A percentile compares a stretch with the other conserved stretches of the same genome.
Conservation (phyloP, 495 filamentous ascomycete genomes). For the Xylaria cubensis region DNA sequence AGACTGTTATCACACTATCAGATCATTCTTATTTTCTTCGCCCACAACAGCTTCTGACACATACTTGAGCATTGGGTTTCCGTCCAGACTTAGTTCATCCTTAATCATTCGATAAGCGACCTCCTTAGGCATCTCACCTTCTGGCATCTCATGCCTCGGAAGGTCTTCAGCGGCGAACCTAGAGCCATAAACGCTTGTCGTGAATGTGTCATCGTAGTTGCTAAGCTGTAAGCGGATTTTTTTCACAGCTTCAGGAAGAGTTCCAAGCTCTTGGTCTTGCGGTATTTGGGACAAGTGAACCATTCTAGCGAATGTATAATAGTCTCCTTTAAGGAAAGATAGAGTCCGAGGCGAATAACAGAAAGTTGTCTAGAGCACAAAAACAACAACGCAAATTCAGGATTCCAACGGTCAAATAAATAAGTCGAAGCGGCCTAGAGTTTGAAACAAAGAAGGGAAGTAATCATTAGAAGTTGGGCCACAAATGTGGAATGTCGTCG, state of each 20-base stretch:
- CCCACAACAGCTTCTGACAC: constrained; percentile 33
- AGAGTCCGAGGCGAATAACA: not conserved
- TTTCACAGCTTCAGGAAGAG: constrained; percentile 52
- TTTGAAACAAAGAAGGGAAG: not conserved
- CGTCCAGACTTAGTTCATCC: constrained; percentile 87
- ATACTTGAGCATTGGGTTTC: constrained; percentile 87
- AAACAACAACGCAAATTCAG: not conserved
- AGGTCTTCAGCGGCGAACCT: constrained; percentile 79
- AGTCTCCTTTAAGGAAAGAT: not conserved
- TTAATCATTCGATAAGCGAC: constrained; percentile 96
- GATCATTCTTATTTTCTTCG: constrained; percentile 29
- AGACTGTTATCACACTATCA: constrained; percentile 53
- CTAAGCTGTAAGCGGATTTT: constrained; percentile 54
- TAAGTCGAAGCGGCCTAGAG: constrained; percentile 2
- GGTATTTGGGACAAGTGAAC: constrained; percentile 69
- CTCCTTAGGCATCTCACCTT: constrained; percentile 84
- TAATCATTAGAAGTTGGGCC: constrained; percentile 5
- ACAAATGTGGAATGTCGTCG: constrained; percentile 21
- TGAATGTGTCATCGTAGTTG: constrained; percentile 66
- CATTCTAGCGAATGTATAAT: constrained; percentile 56
- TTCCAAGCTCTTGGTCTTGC: constrained; percentile 54
- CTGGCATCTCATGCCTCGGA: constrained; percentile 86
- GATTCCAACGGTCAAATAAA: constrained; percentile 2
- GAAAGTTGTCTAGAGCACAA: not conserved
- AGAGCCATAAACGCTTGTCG: constrained; percentile 83